phyloP scores from a whole-genome alignment of 1,284 basidiomycete species.

The Leccinum fallax region DNA sequence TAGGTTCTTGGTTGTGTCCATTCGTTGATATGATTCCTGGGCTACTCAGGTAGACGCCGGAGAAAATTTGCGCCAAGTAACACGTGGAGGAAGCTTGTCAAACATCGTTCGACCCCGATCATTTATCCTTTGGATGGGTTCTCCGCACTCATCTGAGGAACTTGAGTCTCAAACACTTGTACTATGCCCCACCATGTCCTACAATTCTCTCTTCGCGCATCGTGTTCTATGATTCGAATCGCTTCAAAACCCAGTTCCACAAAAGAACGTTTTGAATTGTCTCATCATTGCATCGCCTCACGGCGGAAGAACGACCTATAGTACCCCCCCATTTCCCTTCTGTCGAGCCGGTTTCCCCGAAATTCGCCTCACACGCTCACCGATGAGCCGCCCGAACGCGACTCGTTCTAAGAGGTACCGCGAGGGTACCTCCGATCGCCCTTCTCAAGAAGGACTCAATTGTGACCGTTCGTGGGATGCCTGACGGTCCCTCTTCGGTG shows the following conservation, averaged over 20 bases:
- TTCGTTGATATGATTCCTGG: not conserved
- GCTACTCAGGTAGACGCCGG: not conserved
- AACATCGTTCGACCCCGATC: not conserved
- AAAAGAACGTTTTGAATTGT: not conserved
- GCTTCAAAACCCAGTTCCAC: not conserved
- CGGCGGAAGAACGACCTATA: not conserved
- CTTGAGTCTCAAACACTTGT: not conserved
- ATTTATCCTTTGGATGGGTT: not conserved
- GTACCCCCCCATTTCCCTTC: not conserved
- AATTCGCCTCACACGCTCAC: not conserved
- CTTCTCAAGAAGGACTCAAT: not conserved
- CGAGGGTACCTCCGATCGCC: not conserved
- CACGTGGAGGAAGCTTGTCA: conserved; percentile 8
- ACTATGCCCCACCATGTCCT: not conserved
- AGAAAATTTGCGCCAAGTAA: not conserved
- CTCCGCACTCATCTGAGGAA: not conserved
- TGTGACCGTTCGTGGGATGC: not conserved
- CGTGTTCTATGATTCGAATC: not conserved
- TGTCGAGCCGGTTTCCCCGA: conserved; percentile 5
- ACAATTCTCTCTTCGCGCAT: not conserved
- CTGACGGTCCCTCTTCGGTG: not conserved
- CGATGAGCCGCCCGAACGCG: conserved; percentile 1
- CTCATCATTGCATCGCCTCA: not conserved
- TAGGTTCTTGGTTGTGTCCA: not conserved
- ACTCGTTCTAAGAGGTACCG: conserved; percentile 11